phyloP scores from a whole-genome alignment of 768 basidiomycete genomes.

The Lactifluus pinguis region DNA sequence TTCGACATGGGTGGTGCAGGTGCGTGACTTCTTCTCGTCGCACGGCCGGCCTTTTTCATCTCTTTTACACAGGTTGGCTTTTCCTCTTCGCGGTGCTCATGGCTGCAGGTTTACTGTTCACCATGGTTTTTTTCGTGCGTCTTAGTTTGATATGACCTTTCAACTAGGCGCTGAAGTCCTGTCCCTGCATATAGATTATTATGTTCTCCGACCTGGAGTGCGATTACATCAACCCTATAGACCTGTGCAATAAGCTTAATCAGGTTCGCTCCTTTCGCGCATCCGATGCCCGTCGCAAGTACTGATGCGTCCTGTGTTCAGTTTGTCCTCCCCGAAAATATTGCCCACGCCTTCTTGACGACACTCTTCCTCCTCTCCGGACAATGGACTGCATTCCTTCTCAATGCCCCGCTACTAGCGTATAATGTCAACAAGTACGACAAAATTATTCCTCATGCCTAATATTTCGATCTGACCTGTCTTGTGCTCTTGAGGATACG shows the following conservation, averaged over 20 bases:
- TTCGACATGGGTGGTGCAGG: slow-evolving; percentile 36
- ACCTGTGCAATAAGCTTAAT: slow-evolving; percentile 98
- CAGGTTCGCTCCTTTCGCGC: slow-evolving; percentile 43
- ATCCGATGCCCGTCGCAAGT: background rate
- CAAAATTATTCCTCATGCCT: background rate
- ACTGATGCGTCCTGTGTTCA: slow-evolving; percentile 27
- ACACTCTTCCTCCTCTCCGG: slow-evolving; percentile 87
- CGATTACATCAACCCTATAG: slow-evolving; percentile 99
- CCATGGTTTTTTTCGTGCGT: slow-evolving; percentile 99
- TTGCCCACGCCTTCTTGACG: slow-evolving; percentile 87
- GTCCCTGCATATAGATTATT: slow-evolving; percentile 65
- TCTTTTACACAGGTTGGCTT: slow-evolving; percentile 64
- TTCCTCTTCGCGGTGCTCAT: slow-evolving; percentile 95
- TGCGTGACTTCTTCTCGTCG: slow-evolving; percentile 22
- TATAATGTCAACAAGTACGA: slow-evolving; percentile 94
- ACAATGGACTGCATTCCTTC: slow-evolving; percentile 88
- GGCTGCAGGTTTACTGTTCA: slow-evolving; percentile 92
- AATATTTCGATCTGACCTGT: background rate
- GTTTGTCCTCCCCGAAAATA: slow-evolving; percentile 97
- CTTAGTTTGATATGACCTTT: background rate
- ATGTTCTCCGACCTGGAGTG: slow-evolving; percentile 99
- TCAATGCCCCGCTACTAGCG: slow-evolving; percentile 82
- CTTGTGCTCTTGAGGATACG: slow-evolving; percentile 52
- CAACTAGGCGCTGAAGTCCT: background rate
- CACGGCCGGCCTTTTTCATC: background rate